Evolutionary conservation across 371 early-diverging fungal species (phyloP), one percentile per base, ranked within the genome.

Genomic region (Mycotypha africana): DNA sequence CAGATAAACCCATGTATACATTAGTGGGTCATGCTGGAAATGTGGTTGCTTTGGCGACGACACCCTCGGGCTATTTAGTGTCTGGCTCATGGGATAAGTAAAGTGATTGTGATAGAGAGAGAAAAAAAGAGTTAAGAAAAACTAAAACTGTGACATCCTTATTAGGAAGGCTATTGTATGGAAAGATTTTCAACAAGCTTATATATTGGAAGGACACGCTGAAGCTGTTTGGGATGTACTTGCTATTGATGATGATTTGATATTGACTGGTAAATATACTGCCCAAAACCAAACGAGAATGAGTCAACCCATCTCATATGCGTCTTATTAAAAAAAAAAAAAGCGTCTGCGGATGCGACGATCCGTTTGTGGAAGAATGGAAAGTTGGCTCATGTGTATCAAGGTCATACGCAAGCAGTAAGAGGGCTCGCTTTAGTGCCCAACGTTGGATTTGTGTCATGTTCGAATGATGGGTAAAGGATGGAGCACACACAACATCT

Each of bases 1-100:
- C 80, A 0, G 52, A 61, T 11, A 66, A 79, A 12, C 86, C 94
- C 2, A 44, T 82, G 1, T 81, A 63, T 43, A 79, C 78, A 3
- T 72, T 97, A 16, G 55, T 77, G 5, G 97, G 96, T 0, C 99
- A 98, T 60, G 65, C 75, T 0, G 92, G 88, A 34, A 95, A 89
- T 51, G 90, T 98, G 3, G 88, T 92, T 56, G 75, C 88, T 2
- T 64, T 98, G 19, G 71, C 76, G 7, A 67, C 76, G 0, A 72
- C 83, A 3, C 60, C 74, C 1, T 76, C 80, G 23, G 92, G 89
- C 2, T 61, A 75, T 22, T 71, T 92, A 19, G 76, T 97, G 4
- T 93, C 95, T 14, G 97, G 96, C 10, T 95, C 95, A 14, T 97
- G 98, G 99, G 99, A 98, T 70, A 88, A 81, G 94, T 92, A 70